Conservation (phyloP, 164 flowering plant species). For the Vitis rotundifolia region DNA sequence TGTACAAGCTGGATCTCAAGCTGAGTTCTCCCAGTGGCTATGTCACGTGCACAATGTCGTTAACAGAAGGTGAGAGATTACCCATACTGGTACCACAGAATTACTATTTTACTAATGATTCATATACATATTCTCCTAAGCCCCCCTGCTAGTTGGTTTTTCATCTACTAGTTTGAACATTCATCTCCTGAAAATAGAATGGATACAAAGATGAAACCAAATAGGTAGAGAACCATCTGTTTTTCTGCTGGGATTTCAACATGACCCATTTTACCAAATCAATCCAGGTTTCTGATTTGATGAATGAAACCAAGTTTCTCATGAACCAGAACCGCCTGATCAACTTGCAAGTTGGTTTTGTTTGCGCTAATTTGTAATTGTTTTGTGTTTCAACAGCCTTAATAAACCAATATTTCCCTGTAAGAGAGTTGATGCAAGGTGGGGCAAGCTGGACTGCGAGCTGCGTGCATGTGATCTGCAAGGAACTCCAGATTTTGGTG, state of each 20-base stretch:
- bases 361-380: neutral
- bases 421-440: slow-evolving; percentile 90
- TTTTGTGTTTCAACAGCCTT: slow-evolving; percentile 47
- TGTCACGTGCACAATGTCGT: slow-evolving; percentile 94
- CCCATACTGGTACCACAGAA: neutral
- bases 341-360: neutral
- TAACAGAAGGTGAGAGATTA: slow-evolving; percentile 69
- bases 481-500: slow-evolving; percentile 40
- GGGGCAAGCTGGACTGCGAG: slow-evolving; percentile 97
- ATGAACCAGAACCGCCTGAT: neutral
- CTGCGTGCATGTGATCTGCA: slow-evolving; percentile 81
- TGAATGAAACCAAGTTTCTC: neutral
- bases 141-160: too few relatives aligned
- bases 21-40: slow-evolving; percentile 90
- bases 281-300: neutral
- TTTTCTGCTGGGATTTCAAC: too few relatives aligned
- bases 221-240: too few relatives aligned
- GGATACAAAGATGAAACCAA: too few relatives aligned
- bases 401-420: slow-evolving; percentile 81
- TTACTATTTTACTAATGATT: too few relatives aligned
- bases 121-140: too few relatives aligned
- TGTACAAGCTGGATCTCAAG: slow-evolving; percentile 78
- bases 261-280: too few relatives aligned
- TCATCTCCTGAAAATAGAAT: too few relatives aligned
- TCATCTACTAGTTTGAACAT: too few relatives aligned